These are phyloP conservation scores for Pleodorina starrii DNA, from an alignment of 139 green algal species.

Conservation along the genomic window DNA sequence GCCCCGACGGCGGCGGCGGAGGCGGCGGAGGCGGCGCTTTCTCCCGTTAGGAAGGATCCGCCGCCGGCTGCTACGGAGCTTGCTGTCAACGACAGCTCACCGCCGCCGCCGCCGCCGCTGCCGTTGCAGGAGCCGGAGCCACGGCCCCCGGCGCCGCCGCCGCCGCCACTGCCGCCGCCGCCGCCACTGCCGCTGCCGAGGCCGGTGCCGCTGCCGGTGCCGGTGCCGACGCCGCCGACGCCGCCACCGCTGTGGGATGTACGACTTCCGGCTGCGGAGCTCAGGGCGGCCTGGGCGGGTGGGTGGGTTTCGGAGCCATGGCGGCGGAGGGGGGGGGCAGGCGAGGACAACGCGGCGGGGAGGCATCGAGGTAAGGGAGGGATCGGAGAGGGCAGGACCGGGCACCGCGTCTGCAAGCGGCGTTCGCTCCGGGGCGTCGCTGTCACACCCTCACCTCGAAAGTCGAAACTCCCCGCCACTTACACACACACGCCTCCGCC, in stretches of 20 bases:
- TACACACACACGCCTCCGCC: no score
- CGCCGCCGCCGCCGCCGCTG: background rate
- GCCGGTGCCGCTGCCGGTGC: background rate
- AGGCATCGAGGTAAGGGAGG: no score
- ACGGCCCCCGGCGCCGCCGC: background rate
- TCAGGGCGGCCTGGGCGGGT: background rate
- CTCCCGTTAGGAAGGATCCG: no score
- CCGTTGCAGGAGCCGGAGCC: background rate
- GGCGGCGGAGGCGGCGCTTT: background rate
- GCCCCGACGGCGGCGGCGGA: background rate
- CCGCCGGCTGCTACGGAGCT: background rate
- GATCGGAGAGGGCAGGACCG: no score
- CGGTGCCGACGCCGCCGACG: background rate
- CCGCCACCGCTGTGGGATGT: background rate
- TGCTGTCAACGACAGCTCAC: background rate
- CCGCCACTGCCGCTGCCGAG: background rate
- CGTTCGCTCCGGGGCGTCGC: no score
- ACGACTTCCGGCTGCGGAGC: slow-evolving; percentile 2
- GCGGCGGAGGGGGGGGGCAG: no score
- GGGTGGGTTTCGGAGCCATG: no score
- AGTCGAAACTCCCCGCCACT: no score
- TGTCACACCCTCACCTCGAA: no score
- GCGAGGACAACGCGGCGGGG: background rate
- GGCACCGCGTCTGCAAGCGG: no score
- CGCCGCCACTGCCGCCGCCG: background rate